Percentiles rank a stretch among this genome's conserved stretches.
These are phyloP conservation scores for Fusarium sacchari DNA, from an alignment of 2,329 filamentous ascomycete species.

Conservation along the genomic window DNA sequence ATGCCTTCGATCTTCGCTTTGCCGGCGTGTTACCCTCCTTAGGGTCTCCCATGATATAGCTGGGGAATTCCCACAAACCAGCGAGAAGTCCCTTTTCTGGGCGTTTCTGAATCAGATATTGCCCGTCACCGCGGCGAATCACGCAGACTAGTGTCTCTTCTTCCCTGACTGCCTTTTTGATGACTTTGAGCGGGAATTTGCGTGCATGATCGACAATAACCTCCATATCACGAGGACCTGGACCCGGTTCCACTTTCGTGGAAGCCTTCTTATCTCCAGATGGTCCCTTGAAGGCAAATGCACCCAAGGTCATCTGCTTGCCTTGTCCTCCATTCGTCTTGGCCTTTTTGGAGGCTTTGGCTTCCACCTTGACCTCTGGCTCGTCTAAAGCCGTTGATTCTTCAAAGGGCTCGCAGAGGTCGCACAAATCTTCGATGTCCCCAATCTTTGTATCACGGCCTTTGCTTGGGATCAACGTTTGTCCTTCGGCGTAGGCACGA, in stretches of 20 bases:
- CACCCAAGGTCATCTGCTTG: slow-evolving; percentile 47
- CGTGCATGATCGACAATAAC: slow-evolving; percentile 56
- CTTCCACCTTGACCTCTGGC: not conserved
- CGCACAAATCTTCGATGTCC: slow-evolving; percentile 64
- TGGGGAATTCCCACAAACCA: slow-evolving; percentile 67
- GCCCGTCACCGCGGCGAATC: slow-evolving; percentile 55
- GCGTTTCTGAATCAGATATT: slow-evolving; percentile 60
- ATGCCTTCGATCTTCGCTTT: slow-evolving; percentile 52
- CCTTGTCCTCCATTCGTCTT: slow-evolving; percentile 13
- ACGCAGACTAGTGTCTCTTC: slow-evolving; percentile 66
- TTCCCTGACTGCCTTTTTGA: slow-evolving; percentile 63
- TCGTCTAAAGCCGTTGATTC: slow-evolving; percentile 45
- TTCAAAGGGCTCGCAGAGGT: slow-evolving; percentile 59
- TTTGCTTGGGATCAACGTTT: slow-evolving; percentile 40
- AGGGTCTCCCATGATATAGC: slow-evolving; percentile 48
- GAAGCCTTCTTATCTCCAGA: slow-evolving; percentile 8
- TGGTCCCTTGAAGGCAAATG: slow-evolving; percentile 49
- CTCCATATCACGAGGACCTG: slow-evolving; percentile 44
- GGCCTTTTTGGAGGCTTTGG: slow-evolving; percentile 22
- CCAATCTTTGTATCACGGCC: slow-evolving; percentile 28
- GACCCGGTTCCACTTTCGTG: slow-evolving; percentile 15
- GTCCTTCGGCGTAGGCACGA: slow-evolving; percentile 61
- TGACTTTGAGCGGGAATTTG: slow-evolving; percentile 61
- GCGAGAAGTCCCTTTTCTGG: slow-evolving; percentile 65
- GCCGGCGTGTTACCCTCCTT: slow-evolving; percentile 39